Conservation (phyloP, 2,329 filamentous ascomycete species). For the Epichloe scottii region DNA sequence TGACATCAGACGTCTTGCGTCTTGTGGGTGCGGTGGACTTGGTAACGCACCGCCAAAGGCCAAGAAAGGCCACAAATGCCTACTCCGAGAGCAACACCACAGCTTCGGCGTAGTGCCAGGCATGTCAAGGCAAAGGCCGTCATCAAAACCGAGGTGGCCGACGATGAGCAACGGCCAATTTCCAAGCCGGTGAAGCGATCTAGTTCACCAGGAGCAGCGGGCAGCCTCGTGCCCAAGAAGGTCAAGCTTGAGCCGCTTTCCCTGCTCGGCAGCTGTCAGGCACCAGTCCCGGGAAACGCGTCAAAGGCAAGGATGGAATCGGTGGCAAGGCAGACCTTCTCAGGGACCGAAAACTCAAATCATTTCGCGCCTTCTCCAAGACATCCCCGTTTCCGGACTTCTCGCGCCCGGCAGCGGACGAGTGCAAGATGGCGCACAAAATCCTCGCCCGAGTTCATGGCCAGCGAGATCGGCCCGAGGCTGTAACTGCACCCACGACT, state of each 20-base stretch:
- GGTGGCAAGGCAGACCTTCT: conserved; percentile 14
- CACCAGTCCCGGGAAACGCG: neutral
- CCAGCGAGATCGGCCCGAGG: conserved; percentile 45
- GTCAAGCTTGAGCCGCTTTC: conserved; percentile 3
- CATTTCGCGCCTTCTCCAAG: conserved; percentile 25
- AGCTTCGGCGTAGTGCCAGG: conserved; percentile 4
- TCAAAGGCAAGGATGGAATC: neutral
- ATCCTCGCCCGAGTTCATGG: conserved; percentile 56
- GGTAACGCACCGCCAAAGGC: too few relatives aligned
- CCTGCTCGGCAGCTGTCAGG: neutral
- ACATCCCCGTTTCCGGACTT: conserved; percentile 56
- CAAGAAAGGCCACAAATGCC: neutral
- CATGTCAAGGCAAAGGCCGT: neutral
- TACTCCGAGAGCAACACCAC: neutral
- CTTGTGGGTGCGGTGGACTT: too few relatives aligned
- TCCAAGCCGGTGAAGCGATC: neutral
- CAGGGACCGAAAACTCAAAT: conserved; percentile 30
- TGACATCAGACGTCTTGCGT: too few relatives aligned
- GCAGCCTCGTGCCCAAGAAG: neutral
- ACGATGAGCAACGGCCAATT: neutral
- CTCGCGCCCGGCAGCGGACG: conserved; percentile 48
- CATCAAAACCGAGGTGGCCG: neutral
- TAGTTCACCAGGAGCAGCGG: conserved; percentile 18
- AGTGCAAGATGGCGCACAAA: conserved; percentile 55
- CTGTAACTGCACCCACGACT: conserved; percentile 47